Evolutionary conservation across 306 rosid genomes (phyloP), one percentile per base, ranked within the genome.

Genomic region (Glycine soja): DNA sequence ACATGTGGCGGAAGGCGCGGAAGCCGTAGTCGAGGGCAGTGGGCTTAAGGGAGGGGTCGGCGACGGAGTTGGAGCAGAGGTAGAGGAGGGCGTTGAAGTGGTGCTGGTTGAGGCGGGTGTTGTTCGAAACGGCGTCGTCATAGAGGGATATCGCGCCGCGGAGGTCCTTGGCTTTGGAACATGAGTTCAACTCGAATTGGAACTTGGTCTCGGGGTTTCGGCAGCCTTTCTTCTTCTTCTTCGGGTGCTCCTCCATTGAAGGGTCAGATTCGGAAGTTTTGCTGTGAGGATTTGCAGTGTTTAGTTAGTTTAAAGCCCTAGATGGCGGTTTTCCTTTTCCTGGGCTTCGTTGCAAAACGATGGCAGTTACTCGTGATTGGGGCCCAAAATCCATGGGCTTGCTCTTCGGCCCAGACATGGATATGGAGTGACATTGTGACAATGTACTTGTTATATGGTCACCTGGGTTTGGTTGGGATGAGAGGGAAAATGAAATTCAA

Each of bases 1-100:
- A 52, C 90, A 95, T 90, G 46, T 80, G 96, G 75, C 87, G 82
- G 80, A 88, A 95, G 2, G 90, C 50, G 54, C 89, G 91, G 78
- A 93, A 90, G 15, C 99, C 98, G 47, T 88, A 76, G 48, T 75
- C 81, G 30, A 90, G 71, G 0, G 96, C 92, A 2, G 71, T 47
- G 1, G 75, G 72, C 58, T 85, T 92, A 53, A 86, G 85, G 0
- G 87, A 91, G 7, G 83, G 79, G 32, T 90, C 90, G 0, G 88
- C 32, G 65, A 90, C 90, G 8, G 88, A 87, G 36, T 69, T 86
- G 54, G 94, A 90, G 75, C 99, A 95, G 62, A 93, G 94, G 88
- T 95, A 90, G 82, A 95, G 97, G n/a, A 95, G 80, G 19, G 96
- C 80, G 53, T 95, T 95, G 86, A 93, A 88, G 73, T 93, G 92